Base-by-base conservation (phyloP, 495 filamentous ascomycete genomes). In the Ramalina intermedia region DNA sequence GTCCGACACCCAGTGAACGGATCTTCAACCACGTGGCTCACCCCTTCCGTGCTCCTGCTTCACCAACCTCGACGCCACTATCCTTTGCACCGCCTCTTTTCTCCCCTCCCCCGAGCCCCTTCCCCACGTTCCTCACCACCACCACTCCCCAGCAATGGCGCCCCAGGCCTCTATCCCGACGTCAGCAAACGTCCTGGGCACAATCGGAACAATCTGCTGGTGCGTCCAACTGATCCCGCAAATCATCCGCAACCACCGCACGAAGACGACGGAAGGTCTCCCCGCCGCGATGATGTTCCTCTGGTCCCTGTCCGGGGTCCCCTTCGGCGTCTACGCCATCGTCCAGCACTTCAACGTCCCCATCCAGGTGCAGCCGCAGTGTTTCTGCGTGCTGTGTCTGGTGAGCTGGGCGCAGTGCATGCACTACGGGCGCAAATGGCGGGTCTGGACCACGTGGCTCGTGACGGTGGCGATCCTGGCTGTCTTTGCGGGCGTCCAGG, bases 271-370 rank as follows among this genome's bases (percentile, higher is more conserved):
- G 1, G 79, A 85, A 26, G 83, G 83, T 0, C 69, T 87, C 0
- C 83, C 83, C 2, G 74, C 71, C 0, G 54, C 64, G 14, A 87
- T 87, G 82, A 79, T 85, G 74, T 75, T 85, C 48, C 62, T 86
- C 3, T 87, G 83, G 82, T 78, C 78, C 18, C 55, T 71, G 23
- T 66, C 66, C 44, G 65, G 63, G 9, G 67, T 75, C 13, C 72
- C 72, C 6, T 75, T 76, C 62, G 72, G 71, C 7, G 68, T 70
- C 16, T 74, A 75, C 59, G 58, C 72, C 9, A 68, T 76, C 41
- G 58, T 73, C 20, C 70, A 75, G 55, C 66, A 78, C 49, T 82
- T 87, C 63, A 87, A 85, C 58, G 68, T 85, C 33, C 79, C 82
- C 0, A 59, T 88, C 14, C 81, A 86, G 50, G 67, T 85, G 8